Base-by-base conservation (phyloP, 345 rosid genomes). In the Syzygium grande region DNA sequence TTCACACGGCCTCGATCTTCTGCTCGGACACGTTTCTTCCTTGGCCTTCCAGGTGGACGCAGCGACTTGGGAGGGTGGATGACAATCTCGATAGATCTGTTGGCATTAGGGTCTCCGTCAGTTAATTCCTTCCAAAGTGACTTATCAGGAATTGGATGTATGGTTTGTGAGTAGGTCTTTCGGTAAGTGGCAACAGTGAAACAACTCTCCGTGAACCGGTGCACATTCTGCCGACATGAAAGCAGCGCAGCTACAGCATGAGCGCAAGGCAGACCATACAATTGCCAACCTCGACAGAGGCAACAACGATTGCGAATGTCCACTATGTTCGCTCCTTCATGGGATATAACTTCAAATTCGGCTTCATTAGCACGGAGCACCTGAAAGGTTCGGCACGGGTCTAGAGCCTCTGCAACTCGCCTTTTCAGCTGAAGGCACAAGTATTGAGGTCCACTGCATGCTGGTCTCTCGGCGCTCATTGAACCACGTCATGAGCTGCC, bases 401-500 rank as follows among this genome's bases (percentile, higher is more conserved):
- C 99, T 54, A 97, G 94, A 46, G 99, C 98, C 89, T 97, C 99
- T 0, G 98, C 98, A 12, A 98, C 96, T 52, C 93, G 93, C 84
- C 98, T 92, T 90, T 90, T 97, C 99, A 6, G 98, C 99, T 30
- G 97, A 94, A 89, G 99, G 99, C 23, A 95, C 99, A 10, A 97
- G 98, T 86, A 95, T 96, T 13, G 98, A 95, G 78, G 96, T 94
- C 99, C 99, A 98, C 59, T 98, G 98, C 98, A 96, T 93, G 78
- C 99, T 96, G 68, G 95, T 92, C 89, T 98, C 99, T 2, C 98
- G 94, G 54, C 98, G 95, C 87, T 96, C 99, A 30, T 96, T 98
- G 92, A 98, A 98, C 99, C 99, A 98, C 78, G 97, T 96, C 99
- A 98, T 98, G 23, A 98, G 94, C 91, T 98, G 99, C 91, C 99